Base-by-base conservation (phyloP, 352 stramenopile species). In the Achlya hypogyna region DNA sequence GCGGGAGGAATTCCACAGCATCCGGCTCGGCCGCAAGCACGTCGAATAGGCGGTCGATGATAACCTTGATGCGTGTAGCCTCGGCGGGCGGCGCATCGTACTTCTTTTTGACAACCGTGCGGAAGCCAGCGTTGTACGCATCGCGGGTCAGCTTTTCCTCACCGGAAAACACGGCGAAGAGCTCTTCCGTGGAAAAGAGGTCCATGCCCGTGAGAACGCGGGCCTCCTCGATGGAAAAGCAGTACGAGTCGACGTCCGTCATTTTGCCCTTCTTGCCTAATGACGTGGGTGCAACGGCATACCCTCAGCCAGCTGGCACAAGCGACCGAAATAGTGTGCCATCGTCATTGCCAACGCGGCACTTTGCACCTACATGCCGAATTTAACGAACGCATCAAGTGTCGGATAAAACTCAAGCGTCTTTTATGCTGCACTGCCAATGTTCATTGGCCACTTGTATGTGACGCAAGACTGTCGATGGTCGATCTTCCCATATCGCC, bases 11-110 rank as follows among this genome's bases (percentile, higher is more conserved):
- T 60, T 94, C 81, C 3, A 95, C 85, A 0, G 69, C 75, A 29
- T 84, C 85, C 40, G 74, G 71, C 45, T 93, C 73, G 6, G 73
- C 54, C 47, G 95, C 88, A 64, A 96, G 91, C 0, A 78, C 71
- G 54, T 79, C 72, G 64, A 95, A 96, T 4, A 96, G 69, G 5
- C 77, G 76, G 2, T 60, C 23, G 22, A 69, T 2, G 28, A 62
- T 31, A 18, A 53, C 53, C 29, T 53, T 43, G 53, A 53, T 62
- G 35, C 53, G 53, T 12, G 6, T 8, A 16, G 29, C 53, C 23
- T 43, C 53, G 35, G 53, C 53, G 29, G 49, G 49, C 29, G 49
- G 6, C 29, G 23, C 6, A 6, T 54, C 49, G 29, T 54, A 54
- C 29, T 54, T 54, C 6, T 6, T 54, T 16, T 54, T 54, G 49